These are phyloP conservation scores for Aspergillus taichungensis DNA, from an alignment of 495 filamentous ascomycete species.

Conservation along the genomic window DNA sequence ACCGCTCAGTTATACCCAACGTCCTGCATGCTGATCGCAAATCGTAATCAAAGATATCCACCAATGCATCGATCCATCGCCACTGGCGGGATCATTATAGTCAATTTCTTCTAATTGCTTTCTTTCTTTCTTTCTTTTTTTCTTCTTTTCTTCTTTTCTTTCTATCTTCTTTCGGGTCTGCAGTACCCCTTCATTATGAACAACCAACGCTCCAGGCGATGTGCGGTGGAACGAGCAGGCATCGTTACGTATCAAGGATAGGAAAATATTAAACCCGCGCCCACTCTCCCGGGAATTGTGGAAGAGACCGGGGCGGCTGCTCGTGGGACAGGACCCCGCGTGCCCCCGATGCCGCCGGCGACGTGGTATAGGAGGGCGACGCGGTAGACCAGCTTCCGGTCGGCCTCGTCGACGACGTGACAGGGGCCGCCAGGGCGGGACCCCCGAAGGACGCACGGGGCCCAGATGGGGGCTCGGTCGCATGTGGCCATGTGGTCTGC, in stretches of 20 bases:
- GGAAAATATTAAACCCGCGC: conserved; percentile 1
- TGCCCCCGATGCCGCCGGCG: neutral
- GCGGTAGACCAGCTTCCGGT: conserved; percentile 4
- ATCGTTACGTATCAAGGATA: no score
- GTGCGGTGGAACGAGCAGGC: no score
- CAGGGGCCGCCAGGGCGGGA: neutral
- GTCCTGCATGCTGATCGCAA: conserved; percentile 3
- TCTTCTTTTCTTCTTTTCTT: no score
- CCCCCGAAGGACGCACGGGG: no score
- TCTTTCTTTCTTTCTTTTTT: no score
- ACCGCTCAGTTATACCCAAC: conserved; percentile 6
- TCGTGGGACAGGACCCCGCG: conserved; percentile 6
- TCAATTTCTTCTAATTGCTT: neutral
- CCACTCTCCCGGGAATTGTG: conserved; percentile 10
- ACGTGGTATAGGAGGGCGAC: conserved; percentile 5
- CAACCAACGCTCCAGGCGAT: no score
- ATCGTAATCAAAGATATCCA: neutral
- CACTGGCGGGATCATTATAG: neutral
- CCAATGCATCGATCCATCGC: conserved; percentile 7
- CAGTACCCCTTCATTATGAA: neutral
- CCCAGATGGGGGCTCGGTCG: no score
- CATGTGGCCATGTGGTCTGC: no score
- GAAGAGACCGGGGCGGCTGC: conserved; percentile 3
- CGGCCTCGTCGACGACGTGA: conserved; percentile 1
- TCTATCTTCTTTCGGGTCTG: no score